These are phyloP conservation scores for Tausonia pullulans DNA, from an alignment of 1,284 basidiomycete species.

Conservation along the genomic window DNA sequence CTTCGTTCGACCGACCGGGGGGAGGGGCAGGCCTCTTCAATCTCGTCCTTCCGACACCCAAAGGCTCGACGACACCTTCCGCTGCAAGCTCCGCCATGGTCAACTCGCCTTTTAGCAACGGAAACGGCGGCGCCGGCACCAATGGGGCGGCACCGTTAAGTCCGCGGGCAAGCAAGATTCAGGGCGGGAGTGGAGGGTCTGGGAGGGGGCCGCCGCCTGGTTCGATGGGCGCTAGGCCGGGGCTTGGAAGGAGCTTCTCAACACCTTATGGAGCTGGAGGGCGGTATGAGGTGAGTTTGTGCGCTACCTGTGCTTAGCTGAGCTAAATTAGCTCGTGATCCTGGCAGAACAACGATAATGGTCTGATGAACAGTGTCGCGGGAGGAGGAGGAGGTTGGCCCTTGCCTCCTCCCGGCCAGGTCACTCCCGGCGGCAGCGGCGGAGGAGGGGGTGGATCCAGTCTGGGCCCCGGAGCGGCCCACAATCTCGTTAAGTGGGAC, in stretches of 20 bases:
- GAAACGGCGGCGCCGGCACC: no score
- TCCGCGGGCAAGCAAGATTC: no score
- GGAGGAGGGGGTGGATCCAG: not conserved
- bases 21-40: not conserved
- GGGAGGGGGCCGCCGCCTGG: no score
- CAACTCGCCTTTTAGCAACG: no score
- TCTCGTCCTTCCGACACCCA: not conserved
- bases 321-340: not conserved
- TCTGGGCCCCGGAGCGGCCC: constrained; percentile 8
- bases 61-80: not conserved
- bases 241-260: not conserved
- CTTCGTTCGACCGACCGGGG: not conserved
- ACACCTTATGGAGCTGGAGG: not conserved
- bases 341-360: not conserved
- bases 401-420: constrained; percentile 8
- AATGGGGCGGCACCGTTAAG: no score
- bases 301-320: not conserved
- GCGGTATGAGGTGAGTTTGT: not conserved
- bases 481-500: constrained; percentile 17
- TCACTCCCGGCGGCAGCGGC: constrained; percentile 6
- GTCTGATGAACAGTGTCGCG: not conserved
- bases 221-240: not conserved
- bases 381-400: constrained; percentile 11
- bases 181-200: no score
- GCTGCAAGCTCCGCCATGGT: no score